These are phyloP conservation scores for Cryptosporidium sp. DNA, from an alignment of 169 alveolate genomes.

Conservation along the genomic window DNA sequence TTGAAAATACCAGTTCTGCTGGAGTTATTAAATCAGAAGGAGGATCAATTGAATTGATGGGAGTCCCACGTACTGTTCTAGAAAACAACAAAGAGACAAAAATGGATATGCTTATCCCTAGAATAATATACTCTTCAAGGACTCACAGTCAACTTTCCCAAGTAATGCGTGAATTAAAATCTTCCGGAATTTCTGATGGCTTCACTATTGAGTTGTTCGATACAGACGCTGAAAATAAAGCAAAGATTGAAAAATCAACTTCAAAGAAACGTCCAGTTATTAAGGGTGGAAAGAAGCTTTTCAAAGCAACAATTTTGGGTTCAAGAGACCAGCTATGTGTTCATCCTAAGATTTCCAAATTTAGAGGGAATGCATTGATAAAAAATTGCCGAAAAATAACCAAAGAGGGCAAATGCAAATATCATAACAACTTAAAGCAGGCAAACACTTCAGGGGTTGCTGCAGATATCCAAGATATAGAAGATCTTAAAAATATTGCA, in stretches of 20 bases:
- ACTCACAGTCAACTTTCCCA: slow-evolving; percentile 94
- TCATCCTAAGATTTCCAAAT: slow-evolving; percentile 83
- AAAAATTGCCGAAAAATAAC: slow-evolving; percentile 83
- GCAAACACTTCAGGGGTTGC: slow-evolving; percentile 79
- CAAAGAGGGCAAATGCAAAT: slow-evolving; percentile 83
- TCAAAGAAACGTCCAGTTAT: slow-evolving; percentile 79
- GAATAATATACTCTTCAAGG: slow-evolving; percentile 92
- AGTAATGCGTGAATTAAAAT: slow-evolving; percentile 89
- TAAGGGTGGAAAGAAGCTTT: slow-evolving; percentile 84
- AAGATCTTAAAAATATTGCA: slow-evolving; percentile 86
- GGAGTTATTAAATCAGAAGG: slow-evolving; percentile 81
- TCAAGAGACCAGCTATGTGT: slow-evolving; percentile 92
- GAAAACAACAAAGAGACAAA: slow-evolving; percentile 58
- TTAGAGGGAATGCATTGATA: slow-evolving; percentile 84
- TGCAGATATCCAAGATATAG: slow-evolving; percentile 89
- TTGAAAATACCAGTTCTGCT: slow-evolving; percentile 50
- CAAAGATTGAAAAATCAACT: slow-evolving; percentile 10
- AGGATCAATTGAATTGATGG: slow-evolving; percentile 71
- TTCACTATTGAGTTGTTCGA: slow-evolving; percentile 52
- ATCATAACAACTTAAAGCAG: slow-evolving; percentile 82
- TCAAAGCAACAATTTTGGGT: slow-evolving; percentile 87
- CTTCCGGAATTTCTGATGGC: slow-evolving; percentile 54
- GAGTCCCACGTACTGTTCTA: slow-evolving; percentile 68
- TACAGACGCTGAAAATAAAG: slow-evolving; percentile 27
- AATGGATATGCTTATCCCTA: slow-evolving; percentile 76